Evolutionary conservation across 2,329 filamentous ascomycete species (phyloP).

Genomic region (Zasmidium citrigriseum): DNA sequence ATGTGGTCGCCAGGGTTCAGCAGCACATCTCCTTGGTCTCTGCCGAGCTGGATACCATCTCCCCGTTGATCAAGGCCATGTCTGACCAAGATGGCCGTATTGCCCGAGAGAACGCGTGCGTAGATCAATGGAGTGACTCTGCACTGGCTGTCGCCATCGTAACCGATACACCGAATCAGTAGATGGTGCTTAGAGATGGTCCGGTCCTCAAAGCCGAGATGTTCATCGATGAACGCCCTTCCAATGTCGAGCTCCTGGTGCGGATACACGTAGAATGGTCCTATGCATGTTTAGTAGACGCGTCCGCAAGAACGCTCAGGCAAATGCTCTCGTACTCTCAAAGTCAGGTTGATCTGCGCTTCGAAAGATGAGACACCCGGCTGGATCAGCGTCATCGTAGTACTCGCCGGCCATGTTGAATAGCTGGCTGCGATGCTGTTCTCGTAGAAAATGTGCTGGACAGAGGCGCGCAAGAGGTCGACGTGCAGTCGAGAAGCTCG

Average conservation of each 20-base stretch:
- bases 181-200: constrained; percentile 50
- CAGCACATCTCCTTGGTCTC: constrained; percentile 39
- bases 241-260: constrained; percentile 34
- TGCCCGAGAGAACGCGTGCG: constrained; percentile 47
- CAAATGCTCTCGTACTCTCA: constrained; percentile 4
- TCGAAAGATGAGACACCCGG: constrained; percentile 14
- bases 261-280: constrained; percentile 3
- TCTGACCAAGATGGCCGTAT: constrained; percentile 42
- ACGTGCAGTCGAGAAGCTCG: background rate
- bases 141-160: constrained; percentile 38
- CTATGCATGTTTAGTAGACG: constrained; percentile 1
- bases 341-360: constrained; percentile 10
- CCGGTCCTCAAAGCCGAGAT: constrained; percentile 29
- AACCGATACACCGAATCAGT: constrained; percentile 48
- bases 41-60: constrained; percentile 28
- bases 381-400: background rate
- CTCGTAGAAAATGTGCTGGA: background rate
- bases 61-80: constrained; percentile 27
- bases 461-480: constrained; percentile 1
- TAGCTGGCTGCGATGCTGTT: constrained; percentile 4
- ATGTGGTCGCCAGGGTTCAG: constrained; percentile 48
- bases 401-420: constrained; percentile 22
- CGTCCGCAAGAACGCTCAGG: background rate
- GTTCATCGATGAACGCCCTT: constrained; percentile 25
- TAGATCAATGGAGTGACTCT: constrained; percentile 49